Evolutionary conservation across 2,329 filamentous ascomycete species (phyloP).

Genomic region (Pseudocercospora eumusae): DNA sequence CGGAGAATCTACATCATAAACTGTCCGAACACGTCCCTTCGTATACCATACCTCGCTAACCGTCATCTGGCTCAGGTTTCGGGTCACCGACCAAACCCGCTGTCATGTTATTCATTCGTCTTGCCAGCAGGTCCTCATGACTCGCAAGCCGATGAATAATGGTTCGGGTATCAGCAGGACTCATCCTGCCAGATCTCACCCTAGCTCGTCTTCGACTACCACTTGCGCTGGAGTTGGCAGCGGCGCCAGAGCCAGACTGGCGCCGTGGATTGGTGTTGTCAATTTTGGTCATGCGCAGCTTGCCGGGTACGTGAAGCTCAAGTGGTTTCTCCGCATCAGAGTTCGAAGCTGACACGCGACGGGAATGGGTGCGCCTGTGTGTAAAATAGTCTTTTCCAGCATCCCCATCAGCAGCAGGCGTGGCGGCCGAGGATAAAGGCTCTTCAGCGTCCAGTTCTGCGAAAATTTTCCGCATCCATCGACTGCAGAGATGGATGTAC

Average conservation of each 20-base stretch:
- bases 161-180: slow-evolving; percentile 40
- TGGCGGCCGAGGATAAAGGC: slow-evolving; percentile 25
- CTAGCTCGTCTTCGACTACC: slow-evolving; percentile 33
- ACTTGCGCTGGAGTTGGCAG: slow-evolving; percentile 25
- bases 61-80: background rate
- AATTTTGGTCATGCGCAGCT: slow-evolving; percentile 30
- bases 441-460: slow-evolving; percentile 47
- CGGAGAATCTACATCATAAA: background rate
- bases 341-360: slow-evolving; percentile 44
- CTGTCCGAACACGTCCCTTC: background rate
- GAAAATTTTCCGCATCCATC: slow-evolving; percentile 83
- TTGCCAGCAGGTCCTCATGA: slow-evolving; percentile 49
- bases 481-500: slow-evolving; percentile 74
- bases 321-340: slow-evolving; percentile 79
- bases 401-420: slow-evolving; percentile 9
- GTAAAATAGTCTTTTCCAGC: slow-evolving; percentile 32
- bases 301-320: slow-evolving; percentile 64
- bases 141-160: slow-evolving; percentile 49
- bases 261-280: slow-evolving; percentile 16
- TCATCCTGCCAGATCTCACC: slow-evolving; percentile 35
- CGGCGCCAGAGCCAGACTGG: slow-evolving; percentile 2
- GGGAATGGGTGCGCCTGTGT: slow-evolving; percentile 18
- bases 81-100: slow-evolving; percentile 16
- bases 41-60: background rate
- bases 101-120: slow-evolving; percentile 53